Evolutionary conservation across 2,329 filamentous ascomycete species (phyloP).

Genomic region (Penicillium sp.): DNA sequence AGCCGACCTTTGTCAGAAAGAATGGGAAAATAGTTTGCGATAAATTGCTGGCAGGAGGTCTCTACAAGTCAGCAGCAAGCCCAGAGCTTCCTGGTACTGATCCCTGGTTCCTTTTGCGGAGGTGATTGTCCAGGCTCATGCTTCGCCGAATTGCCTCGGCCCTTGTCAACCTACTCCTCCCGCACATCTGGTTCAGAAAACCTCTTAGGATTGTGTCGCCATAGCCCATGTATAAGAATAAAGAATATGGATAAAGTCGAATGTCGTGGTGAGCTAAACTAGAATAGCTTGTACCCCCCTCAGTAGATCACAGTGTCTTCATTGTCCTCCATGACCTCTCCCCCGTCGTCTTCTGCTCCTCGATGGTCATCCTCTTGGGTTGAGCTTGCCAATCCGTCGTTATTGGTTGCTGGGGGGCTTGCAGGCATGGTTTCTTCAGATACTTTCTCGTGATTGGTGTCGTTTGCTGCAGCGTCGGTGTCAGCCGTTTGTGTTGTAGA

Average conservation of each 20-base stretch:
- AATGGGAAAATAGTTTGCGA: constrained; percentile 15
- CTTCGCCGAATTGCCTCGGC: constrained; percentile 23
- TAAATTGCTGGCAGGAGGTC: neutral
- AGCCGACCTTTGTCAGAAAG: constrained; percentile 12
- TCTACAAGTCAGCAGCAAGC: neutral
- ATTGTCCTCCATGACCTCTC: constrained; percentile 79
- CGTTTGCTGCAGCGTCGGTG: constrained; percentile 37
- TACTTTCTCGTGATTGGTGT: constrained; percentile 26
- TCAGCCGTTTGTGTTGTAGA: constrained; percentile 49
- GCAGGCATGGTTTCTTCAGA: constrained; percentile 23
- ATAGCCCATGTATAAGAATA: neutral
- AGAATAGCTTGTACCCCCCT: neutral
- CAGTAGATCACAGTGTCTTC: constrained; percentile 93
- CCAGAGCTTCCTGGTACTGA: neutral
- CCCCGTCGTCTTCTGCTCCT: constrained; percentile 69
- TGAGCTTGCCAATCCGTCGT: constrained; percentile 37
- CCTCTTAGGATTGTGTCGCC: neutral
- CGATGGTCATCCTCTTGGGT: constrained; percentile 49
- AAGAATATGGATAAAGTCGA: neutral
- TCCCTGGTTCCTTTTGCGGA: neutral
- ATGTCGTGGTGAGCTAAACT: neutral
- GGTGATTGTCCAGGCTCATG: neutral
- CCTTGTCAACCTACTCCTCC: constrained; percentile 10
- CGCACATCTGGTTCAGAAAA: neutral
- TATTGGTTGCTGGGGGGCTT: constrained; percentile 36